Evolutionary conservation across 306 rosid genomes (phyloP).

Genomic region (Carpinus fangiana): DNA sequence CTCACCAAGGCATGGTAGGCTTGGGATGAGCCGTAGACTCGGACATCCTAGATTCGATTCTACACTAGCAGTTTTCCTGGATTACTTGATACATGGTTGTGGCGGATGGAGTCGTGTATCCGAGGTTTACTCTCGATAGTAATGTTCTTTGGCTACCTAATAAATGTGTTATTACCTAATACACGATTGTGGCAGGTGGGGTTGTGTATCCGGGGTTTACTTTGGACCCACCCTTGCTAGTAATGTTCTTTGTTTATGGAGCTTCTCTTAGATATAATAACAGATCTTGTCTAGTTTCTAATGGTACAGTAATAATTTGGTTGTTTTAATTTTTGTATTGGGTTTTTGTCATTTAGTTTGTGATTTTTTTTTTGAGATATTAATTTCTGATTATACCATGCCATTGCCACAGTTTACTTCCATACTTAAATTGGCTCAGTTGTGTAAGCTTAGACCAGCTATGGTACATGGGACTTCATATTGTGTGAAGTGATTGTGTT

Average conservation of each 20-base stretch:
- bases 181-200: no score
- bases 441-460: not conserved
- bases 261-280: not conserved
- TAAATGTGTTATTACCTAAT: no score
- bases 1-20: no score
- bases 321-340: not conserved
- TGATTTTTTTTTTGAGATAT: not conserved
- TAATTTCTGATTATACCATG: not conserved
- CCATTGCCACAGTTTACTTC: not conserved
- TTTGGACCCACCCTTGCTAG: not conserved
- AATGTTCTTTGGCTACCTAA: no score
- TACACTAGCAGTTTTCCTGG: no score
- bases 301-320: not conserved
- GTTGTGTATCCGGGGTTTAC: no score
- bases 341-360: not conserved
- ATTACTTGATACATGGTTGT: no score
- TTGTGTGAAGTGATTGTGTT: not conserved
- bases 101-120: no score
- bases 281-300: not conserved
- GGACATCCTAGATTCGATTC: no score
- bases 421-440: not conserved
- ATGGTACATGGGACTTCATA: not conserved
- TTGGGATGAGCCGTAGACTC: no score
- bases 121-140: no score
- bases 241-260: not conserved